phyloP scores from a whole-genome alignment of 345 rosid genomes.

The Euphorbia pulcherrima region DNA sequence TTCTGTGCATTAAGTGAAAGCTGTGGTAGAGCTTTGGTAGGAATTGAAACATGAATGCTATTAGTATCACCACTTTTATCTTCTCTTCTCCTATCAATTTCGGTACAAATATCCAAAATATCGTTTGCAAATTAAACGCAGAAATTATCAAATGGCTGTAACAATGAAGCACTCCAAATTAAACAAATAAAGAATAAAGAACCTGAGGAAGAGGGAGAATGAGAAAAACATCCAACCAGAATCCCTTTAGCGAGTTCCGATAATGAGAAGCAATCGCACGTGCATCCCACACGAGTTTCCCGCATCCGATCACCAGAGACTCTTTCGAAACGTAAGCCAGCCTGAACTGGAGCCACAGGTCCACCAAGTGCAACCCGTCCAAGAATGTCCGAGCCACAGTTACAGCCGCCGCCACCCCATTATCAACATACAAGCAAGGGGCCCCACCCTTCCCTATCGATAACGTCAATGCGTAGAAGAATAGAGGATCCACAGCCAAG shows the following conservation, averaged over 20 bases:
- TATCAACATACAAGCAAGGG: slow-evolving; percentile 53
- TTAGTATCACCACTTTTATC: slow-evolving; percentile 29
- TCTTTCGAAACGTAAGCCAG: slow-evolving; percentile 56
- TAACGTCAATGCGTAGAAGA: slow-evolving; percentile 42
- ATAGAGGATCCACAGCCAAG: slow-evolving; percentile 54
- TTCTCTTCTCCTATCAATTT: slow-evolving; percentile 36
- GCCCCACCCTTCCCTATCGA: slow-evolving; percentile 36
- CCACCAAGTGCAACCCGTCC: slow-evolving; percentile 43
- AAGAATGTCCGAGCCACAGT: slow-evolving; percentile 43
- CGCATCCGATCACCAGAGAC: slow-evolving; percentile 58
- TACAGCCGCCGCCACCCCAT: slow-evolving; percentile 33
- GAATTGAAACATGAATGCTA: slow-evolving; percentile 43
- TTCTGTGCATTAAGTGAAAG: slow-evolving; percentile 43
- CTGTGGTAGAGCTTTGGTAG: slow-evolving; percentile 53
- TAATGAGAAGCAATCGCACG: slow-evolving; percentile 51
- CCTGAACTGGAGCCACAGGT: slow-evolving; percentile 60
- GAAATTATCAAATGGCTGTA: background rate
- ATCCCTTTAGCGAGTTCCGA: slow-evolving; percentile 40
- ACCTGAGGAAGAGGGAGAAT: slow-evolving; percentile 67
- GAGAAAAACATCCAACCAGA: slow-evolving; percentile 61
- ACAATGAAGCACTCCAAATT: background rate
- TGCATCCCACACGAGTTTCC: slow-evolving; percentile 69
- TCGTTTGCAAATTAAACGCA: slow-evolving; percentile 27
- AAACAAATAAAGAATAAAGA: background rate
- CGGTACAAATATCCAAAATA: slow-evolving; percentile 41